phyloP scores from a whole-genome alignment of 2,329 filamentous ascomycete species.

The Penicillium sp. region DNA sequence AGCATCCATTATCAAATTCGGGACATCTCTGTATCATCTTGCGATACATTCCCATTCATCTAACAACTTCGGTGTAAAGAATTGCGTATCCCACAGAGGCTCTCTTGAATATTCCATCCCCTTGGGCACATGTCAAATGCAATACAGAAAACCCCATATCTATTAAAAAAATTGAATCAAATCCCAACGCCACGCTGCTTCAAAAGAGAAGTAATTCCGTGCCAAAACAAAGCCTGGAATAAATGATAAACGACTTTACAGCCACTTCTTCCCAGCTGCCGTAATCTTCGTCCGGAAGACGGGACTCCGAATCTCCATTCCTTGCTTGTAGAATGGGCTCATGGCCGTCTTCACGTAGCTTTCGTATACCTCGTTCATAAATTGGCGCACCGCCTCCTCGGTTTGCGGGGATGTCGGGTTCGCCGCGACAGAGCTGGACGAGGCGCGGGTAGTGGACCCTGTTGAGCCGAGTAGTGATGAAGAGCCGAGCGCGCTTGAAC shows the following conservation, averaged over 20 bases:
- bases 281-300: slow-evolving; percentile 82
- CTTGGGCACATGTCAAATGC: too few species aligned
- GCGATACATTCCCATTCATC: background rate
- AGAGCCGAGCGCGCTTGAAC: slow-evolving; percentile 26
- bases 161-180: slow-evolving; percentile 7
- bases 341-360: slow-evolving; percentile 96
- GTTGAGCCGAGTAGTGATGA: slow-evolving; percentile 37
- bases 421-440: slow-evolving; percentile 72
- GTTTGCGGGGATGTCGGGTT: slow-evolving; percentile 89
- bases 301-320: slow-evolving; percentile 83
- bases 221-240: background rate
- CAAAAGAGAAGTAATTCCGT: background rate
- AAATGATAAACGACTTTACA: slow-evolving; percentile 54
- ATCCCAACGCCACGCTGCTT: slow-evolving; percentile 30
- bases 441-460: slow-evolving; percentile 45
- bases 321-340: slow-evolving; percentile 91
- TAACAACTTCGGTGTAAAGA: background rate
- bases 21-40: too few species aligned
- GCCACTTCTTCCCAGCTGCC: slow-evolving; percentile 89
- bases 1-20: background rate
- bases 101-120: too few species aligned
- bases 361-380: slow-evolving; percentile 95
- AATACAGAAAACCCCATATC: slow-evolving; percentile 1
- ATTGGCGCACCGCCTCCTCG: slow-evolving; percentile 92
- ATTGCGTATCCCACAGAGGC: background rate